A percentile compares a stretch with the other conserved stretches of the same genome.
phyloP scores from a whole-genome alignment of 257 asterid genomes.

The Eucommia ulmoides region DNA sequence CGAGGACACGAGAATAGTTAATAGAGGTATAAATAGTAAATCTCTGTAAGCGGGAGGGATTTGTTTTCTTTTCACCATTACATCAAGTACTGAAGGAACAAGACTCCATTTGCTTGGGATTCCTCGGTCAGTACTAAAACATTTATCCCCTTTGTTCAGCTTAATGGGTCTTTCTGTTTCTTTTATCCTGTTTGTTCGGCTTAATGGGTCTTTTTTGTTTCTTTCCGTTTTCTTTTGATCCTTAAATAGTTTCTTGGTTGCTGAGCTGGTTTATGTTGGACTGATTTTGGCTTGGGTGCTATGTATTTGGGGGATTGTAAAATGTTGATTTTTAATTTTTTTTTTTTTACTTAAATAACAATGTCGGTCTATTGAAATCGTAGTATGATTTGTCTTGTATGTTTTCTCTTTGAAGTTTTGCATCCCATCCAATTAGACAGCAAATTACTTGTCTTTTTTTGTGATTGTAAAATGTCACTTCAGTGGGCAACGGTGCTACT shows the following conservation, averaged over 20 bases:
- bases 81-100: no score
- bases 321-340: no score
- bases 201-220: no score
- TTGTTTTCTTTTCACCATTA: no score
- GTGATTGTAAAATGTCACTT: constrained; percentile 8
- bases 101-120: background rate
- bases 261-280: no score
- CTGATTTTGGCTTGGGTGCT: background rate
- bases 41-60: no score
- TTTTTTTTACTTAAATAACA: background rate
- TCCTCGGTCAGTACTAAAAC: background rate
- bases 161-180: no score
- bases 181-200: no score
- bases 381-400: background rate
- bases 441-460: background rate
- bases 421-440: background rate
- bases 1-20: no score
- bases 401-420: background rate
- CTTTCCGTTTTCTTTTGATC: no score
- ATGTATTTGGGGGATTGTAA: background rate
- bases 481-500: constrained; percentile 63
- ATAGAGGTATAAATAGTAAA: no score
- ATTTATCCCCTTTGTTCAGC: background rate
- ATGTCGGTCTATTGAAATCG: background rate
- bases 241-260: no score